These are phyloP conservation scores for Aspergillus bombycis DNA, from an alignment of 2,329 filamentous ascomycete species.

Conservation along the genomic window DNA sequence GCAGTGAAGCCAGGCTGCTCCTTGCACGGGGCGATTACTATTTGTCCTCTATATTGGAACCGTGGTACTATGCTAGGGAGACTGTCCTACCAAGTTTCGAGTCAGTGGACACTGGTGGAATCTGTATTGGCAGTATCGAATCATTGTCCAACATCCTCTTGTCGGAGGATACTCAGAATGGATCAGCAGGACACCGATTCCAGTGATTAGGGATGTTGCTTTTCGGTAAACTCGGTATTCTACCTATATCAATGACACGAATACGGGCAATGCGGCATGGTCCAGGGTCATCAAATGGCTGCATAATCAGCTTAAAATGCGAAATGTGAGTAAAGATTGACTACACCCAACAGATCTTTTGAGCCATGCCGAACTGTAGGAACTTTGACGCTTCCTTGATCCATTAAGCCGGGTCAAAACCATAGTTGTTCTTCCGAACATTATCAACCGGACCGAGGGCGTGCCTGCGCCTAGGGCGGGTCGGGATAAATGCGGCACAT, in stretches of 20 bases:
- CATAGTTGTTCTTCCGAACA: constrained; percentile 12
- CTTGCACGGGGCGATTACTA: constrained; percentile 21
- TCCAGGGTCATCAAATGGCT: constrained; percentile 15
- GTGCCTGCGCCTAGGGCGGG: constrained; percentile 17
- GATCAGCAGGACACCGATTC: constrained; percentile 12
- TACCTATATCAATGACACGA: constrained; percentile 20
- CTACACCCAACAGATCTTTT: constrained; percentile 5
- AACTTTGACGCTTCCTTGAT: constrained; percentile 8
- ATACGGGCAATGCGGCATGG: constrained; percentile 15
- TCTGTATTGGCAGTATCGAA: constrained; percentile 18
- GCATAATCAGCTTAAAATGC: constrained; percentile 17
- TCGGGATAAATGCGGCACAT: constrained; percentile 1
- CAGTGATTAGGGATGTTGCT: constrained; percentile 6
- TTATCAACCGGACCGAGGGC: constrained; percentile 21
- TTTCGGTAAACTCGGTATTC: constrained; percentile 13
- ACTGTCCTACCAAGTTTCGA: constrained; percentile 24
- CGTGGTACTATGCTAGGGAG: constrained; percentile 15
- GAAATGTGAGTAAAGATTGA: constrained; percentile 5
- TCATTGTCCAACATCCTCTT: constrained; percentile 7
- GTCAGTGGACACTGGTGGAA: constrained; percentile 14
- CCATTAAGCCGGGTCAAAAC: constrained; percentile 18
- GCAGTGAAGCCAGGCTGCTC: constrained; percentile 20
- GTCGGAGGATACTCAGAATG: constrained; percentile 7
- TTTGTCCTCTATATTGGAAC: constrained; percentile 12
- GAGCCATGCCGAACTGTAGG: constrained; percentile 2